Evolutionary conservation across 2,329 filamentous ascomycete genomes (phyloP).

Genomic region (Lasiodiplodia hormozganensis): DNA sequence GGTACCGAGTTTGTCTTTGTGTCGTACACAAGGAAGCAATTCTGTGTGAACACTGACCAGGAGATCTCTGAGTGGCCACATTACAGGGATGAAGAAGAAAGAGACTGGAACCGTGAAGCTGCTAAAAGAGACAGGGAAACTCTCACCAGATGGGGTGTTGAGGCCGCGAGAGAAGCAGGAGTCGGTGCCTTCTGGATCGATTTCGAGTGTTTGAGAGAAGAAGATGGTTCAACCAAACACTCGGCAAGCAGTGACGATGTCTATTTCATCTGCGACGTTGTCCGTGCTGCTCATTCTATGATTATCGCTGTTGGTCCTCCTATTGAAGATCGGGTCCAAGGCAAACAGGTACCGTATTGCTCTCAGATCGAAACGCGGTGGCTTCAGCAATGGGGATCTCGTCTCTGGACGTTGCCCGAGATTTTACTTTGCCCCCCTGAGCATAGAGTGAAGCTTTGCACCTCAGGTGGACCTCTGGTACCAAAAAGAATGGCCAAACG

Average conservation of each 20-base stretch:
- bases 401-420: slow-evolving; percentile 13
- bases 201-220: slow-evolving; percentile 20
- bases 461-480: background rate
- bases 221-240: background rate
- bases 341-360: background rate
- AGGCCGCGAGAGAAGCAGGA: background rate
- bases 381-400: slow-evolving; percentile 10
- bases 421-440: slow-evolving; percentile 8
- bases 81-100: background rate
- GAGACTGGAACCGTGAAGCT: background rate
- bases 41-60: slow-evolving; percentile 3
- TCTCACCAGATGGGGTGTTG: slow-evolving; percentile 1
- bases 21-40: slow-evolving; percentile 28
- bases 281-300: slow-evolving; percentile 23
- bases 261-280: slow-evolving; percentile 19
- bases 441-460: slow-evolving; percentile 1
- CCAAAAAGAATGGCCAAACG: slow-evolving; percentile 10
- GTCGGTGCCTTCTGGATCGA: slow-evolving; percentile 25
- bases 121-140: slow-evolving; percentile 6
- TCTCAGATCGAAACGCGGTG: background rate
- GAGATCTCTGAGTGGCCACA: background rate
- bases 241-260: slow-evolving; percentile 1
- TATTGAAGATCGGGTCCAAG: background rate
- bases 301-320: slow-evolving; percentile 5
- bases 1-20: slow-evolving; percentile 25